Base-by-base conservation (phyloP, 352 stramenopile genomes). In the Pythium grandisporangium region DNA sequence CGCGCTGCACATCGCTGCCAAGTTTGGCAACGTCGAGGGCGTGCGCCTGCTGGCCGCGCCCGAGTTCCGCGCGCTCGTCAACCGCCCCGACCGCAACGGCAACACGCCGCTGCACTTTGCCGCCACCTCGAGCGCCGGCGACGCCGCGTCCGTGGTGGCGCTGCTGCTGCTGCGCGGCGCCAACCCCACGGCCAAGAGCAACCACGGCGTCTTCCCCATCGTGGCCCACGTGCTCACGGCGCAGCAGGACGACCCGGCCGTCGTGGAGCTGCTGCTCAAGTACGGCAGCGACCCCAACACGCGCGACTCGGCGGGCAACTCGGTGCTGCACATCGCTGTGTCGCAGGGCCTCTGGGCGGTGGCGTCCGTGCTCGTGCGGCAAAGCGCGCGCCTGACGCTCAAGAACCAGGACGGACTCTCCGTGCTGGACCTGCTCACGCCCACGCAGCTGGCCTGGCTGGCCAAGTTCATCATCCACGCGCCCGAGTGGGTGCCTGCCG, bases 91-190 rank as follows among this genome's bases (percentile, higher is more conserved):
- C 53, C 65, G 69, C 30, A 88, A 88, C 49, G 73, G 75, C 36
- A 92, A 92, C 51, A 88, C 79, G 17, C 70, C 79, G 41, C 60
- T 92, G 30, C 79, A 89, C 46, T 92, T 92, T 56, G 75, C 79
- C 13, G 59, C 68, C 7, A 92, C 79, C 16, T 86, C 65, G 14
- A 71, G 62, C 20, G 58, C 72, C 2, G 50, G 58, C 1, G 51
- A 58, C 1, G 67, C 76, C 2, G 43, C 68, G 2, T 61, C 73
- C 14, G 64, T 88, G 14, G 70, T 89, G 14, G 68, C 74, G 25
- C 46, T 84, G 30, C 32, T 92, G 32, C 57, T 92, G 6, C 48
- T 68, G 21, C 62, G 58, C 24, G 70, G 69, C 1, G 68, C 72
- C 2, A 66, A 84, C 34, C 71, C 70, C 30, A 85, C 70, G 10